These are phyloP conservation scores for Aspergillus pseudoterreus DNA, from an alignment of 2,329 filamentous ascomycete species.

Conservation along the genomic window DNA sequence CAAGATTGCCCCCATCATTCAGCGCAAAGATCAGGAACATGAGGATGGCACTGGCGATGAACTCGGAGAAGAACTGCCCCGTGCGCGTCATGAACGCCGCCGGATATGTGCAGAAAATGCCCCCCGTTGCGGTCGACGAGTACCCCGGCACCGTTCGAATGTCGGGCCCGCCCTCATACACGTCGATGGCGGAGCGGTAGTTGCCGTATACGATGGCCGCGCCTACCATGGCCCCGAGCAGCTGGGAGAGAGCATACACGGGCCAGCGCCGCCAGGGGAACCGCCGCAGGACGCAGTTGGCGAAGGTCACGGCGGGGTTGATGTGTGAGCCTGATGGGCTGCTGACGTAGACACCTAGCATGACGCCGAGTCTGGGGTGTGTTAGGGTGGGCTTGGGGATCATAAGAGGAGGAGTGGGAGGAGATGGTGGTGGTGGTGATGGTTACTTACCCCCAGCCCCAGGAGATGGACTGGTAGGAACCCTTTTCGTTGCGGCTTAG, in stretches of 20 bases:
- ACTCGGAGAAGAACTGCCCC: constrained; percentile 68
- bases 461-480: constrained; percentile 51
- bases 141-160: constrained; percentile 60
- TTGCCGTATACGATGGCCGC: constrained; percentile 60
- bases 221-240: constrained; percentile 64
- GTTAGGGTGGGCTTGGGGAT: background rate
- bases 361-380: constrained; percentile 55
- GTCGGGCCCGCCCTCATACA: constrained; percentile 55
- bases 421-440: constrained; percentile 8
- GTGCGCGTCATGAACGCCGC: constrained; percentile 58
- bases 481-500: constrained; percentile 49
- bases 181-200: constrained; percentile 62
- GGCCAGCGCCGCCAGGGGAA: constrained; percentile 68
- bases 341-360: constrained; percentile 62
- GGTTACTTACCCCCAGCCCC: constrained; percentile 45
- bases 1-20: constrained; percentile 47
- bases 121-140: constrained; percentile 59
- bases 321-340: constrained; percentile 64
- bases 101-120: constrained; percentile 71
- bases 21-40: constrained; percentile 71
- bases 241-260: constrained; percentile 62
- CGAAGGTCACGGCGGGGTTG: constrained; percentile 68
- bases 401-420: background rate
- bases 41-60: constrained; percentile 63
- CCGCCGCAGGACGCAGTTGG: constrained; percentile 65